Evolutionary conservation across 805 yeast genomes (phyloP), one percentile per base, ranked within the genome.

Genomic region (Wickerhamiella australiensis): DNA sequence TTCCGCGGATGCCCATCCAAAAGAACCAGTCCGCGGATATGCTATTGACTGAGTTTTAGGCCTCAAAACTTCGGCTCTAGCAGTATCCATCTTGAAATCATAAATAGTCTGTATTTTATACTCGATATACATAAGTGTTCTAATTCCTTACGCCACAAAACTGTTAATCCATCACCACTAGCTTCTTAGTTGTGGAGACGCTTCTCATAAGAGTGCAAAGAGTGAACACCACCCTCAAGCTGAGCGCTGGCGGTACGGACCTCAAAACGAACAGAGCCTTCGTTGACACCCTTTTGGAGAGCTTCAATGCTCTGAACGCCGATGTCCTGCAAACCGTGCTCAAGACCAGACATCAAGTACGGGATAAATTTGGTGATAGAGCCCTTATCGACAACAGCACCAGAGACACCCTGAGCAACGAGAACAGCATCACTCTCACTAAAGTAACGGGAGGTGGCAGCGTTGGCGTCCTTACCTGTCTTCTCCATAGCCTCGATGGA

Each of bases 321-420:
- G 68, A 92, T 86, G 68, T 92, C 98, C 76, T 92, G 98, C 68
- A 94, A 84, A 65, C 98, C 90, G 69, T 92, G 98, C 77, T 92
- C 96, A 65, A 92, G 76, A 70, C 98, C 98, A 61, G 83, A 81
- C 78, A 74, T 83, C 68, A 92, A 73, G 75, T 92, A 92, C 58
- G 98, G 98, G 57, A 92, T 71, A 65, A 87, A 92, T 72, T 90
- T 92, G 66, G 79, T 79, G 66, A 92, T 75, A 41, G 96, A 87
- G 61, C 98, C 98, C 70, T 90, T 85, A 74, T 92, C 98, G 59
- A 87, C 81, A 61, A 92, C 98, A 35, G 95, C 75, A 61, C 98
- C 98, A 54, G 94, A 77, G 58, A 92, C 98, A 77, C 98, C 98
- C 75, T 92, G 98, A 50, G 98, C 98, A 59, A 92, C 98, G 58